Evolutionary conservation across 2,329 filamentous ascomycete genomes (phyloP), one percentile per base, ranked within the genome.

Genomic region (Fusarium buxicola): DNA sequence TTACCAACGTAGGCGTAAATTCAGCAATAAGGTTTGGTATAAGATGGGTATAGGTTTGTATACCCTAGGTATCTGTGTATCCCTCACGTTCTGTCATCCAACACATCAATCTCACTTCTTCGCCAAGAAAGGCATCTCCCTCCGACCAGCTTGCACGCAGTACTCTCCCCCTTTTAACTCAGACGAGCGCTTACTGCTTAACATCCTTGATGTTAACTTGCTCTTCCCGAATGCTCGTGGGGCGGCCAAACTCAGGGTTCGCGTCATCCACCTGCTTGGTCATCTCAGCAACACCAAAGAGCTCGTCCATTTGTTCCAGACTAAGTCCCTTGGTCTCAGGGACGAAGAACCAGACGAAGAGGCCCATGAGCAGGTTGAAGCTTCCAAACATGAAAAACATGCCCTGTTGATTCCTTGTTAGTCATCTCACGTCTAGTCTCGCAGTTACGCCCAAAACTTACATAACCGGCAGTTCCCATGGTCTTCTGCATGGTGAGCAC

Each of bases 371-470:
- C 67, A 88, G 82, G 73, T 87, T 88, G 74, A 91, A 91, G 50
- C 75, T 82, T 9, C 86, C 84, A 73, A 90, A 92, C 69, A 90
- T 86, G 72, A 92, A 84, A 75, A 90, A 92, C 25, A 88, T 88
- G 27, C 86, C 87, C 77, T 78, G 30, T 32, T 35, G 21, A 28
- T 11, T 21, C 13, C 12, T 25, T 25, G 35, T 71, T 49, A 58
- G 52, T 27, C 27, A 39, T 43, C 45, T 43, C 6, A 21, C 35
- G 10, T 36, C 25, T n/a, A 3, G 24, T 12, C 8, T 16, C 5
- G 4, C 5, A 27, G n/a, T 31, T 13, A 8, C 7, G 15, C 38
- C 28, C 8, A 28, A 13, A 35, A 74, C 76, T 72, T 66, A 79
- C 77, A 49, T 78, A 81, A 7, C 78, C 78, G 21, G 72, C 73